phyloP scores from a whole-genome alignment of 176 grass and related monocot genomes.

The Rhynchospora breviuscula region DNA sequence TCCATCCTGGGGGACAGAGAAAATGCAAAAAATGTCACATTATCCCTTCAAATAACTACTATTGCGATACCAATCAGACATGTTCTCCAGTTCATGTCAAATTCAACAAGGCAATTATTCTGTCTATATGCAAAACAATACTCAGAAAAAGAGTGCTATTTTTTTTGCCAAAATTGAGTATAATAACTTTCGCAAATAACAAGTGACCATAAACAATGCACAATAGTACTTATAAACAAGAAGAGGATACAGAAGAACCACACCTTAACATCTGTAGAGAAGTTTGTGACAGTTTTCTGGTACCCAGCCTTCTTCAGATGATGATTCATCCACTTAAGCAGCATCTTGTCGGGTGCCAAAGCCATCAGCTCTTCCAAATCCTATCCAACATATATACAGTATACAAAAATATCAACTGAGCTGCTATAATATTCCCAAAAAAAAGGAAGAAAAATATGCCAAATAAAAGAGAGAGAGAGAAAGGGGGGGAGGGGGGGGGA shows the following conservation, averaged over 20 bases:
- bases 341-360: slow-evolving; percentile 85
- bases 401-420: slow-evolving; percentile 16
- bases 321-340: slow-evolving; percentile 98
- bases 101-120: neutral
- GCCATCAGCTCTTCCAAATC: slow-evolving; percentile 92
- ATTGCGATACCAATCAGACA: neutral
- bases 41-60: neutral
- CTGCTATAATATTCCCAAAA: neutral
- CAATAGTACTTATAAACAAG: neutral
- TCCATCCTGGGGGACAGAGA: slow-evolving; percentile 56
- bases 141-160: neutral
- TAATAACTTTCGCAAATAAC: neutral
- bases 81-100: neutral
- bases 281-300: slow-evolving; percentile 97
- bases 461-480: neutral
- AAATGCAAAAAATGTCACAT: neutral
- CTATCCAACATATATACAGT: slow-evolving; percentile 45
- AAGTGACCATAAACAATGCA: neutral
- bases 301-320: slow-evolving; percentile 96
- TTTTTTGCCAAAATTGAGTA: neutral
- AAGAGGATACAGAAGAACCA: neutral
- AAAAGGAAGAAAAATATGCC: slow-evolving; percentile 15
- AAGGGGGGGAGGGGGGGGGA: neutral
- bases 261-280: slow-evolving; percentile 98
- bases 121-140: neutral